Conservation (phyloP, 169 alveolate genomes). For the Perkinsus chesapeaki region DNA sequence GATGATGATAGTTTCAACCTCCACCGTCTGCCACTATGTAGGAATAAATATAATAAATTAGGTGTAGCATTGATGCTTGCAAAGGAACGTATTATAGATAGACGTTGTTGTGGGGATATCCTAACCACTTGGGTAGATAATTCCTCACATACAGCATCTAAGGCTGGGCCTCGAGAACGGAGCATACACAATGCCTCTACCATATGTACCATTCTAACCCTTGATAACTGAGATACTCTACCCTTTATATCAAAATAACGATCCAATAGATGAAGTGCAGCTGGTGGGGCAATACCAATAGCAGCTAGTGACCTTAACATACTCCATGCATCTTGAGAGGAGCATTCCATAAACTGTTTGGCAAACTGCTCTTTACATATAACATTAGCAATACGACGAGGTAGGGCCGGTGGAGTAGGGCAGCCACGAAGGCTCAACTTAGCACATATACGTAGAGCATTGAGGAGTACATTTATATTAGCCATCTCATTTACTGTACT, state of each 20-base stretch:
- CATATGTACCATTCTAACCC: neutral
- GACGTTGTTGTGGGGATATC: neutral
- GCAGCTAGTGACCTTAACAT: neutral
- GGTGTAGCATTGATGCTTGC: neutral
- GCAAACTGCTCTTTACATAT: neutral
- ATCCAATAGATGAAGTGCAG: neutral
- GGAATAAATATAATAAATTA: neutral
- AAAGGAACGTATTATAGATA: neutral
- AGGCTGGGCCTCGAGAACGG: neutral
- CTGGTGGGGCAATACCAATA: neutral
- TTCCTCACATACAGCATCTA: neutral
- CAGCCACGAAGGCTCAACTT: neutral
- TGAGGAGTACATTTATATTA: neutral
- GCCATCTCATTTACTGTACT: neutral
- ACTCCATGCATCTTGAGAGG: neutral
- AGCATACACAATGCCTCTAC: neutral
- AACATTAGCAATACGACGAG: neutral
- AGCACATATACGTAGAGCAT: neutral
- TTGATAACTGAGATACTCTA: neutral
- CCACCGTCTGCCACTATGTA: neutral
- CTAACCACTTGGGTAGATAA: neutral
- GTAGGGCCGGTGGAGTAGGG: neutral
- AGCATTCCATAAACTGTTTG: neutral
- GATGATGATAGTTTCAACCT: neutral
- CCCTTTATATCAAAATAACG: neutral